Conservation (phyloP, 768 basidiomycete species). For the Hericium erinaceus region DNA sequence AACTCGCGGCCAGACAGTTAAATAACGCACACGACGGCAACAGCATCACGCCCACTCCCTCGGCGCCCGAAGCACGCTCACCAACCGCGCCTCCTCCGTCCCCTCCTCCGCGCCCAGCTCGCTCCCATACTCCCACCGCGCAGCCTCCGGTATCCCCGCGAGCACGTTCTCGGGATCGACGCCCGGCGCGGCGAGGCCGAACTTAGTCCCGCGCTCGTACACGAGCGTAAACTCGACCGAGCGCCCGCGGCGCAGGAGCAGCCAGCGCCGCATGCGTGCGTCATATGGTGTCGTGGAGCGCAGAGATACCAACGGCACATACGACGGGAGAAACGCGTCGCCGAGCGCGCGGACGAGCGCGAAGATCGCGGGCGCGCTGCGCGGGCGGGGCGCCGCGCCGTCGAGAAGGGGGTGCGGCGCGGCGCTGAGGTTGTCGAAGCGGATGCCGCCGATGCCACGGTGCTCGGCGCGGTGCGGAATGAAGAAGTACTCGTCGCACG, state of each 20-base stretch:
- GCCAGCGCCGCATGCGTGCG: constrained; percentile 78
- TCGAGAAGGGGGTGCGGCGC: constrained; percentile 52
- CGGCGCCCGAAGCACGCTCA: constrained; percentile 40
- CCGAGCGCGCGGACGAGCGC: constrained; percentile 62
- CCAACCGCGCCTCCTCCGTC: constrained; percentile 40
- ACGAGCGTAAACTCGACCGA: constrained; percentile 87
- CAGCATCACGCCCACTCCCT: constrained; percentile 31
- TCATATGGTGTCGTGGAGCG: constrained; percentile 48
- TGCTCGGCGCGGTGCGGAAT: constrained; percentile 81
- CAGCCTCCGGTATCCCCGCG: constrained; percentile 55
- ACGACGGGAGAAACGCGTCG: constrained; percentile 80
- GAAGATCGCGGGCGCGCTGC: constrained; percentile 63
- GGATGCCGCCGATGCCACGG: constrained; percentile 89
- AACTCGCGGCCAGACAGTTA: too few relatives aligned
- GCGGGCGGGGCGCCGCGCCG: constrained; percentile 37
- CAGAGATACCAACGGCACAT: constrained; percentile 74
- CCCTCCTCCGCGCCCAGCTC: constrained; percentile 39
- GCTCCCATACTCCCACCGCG: constrained; percentile 61
- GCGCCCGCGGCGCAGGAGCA: constrained; percentile 80
- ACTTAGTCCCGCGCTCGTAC: constrained; percentile 60
- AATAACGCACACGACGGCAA: not conserved
- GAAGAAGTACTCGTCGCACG: constrained; percentile 98
- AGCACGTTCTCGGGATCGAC: constrained; percentile 55
- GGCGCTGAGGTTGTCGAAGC: constrained; percentile 87
- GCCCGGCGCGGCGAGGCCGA: constrained; percentile 51